Evolutionary conservation across 148 eudicot genomes (phyloP).

Genomic region (Fagopyrum esculentum): DNA sequence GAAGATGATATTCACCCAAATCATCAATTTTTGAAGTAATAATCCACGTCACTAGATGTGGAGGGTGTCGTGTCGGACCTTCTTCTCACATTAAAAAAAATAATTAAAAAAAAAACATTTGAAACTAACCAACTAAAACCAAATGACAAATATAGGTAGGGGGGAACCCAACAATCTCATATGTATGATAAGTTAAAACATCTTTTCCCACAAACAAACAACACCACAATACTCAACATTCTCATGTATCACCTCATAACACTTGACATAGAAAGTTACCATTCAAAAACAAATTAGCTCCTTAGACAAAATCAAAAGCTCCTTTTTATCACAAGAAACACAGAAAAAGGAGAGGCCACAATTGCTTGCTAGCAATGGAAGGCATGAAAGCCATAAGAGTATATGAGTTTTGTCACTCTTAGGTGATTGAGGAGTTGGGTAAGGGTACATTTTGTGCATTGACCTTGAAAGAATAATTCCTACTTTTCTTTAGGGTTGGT

Average conservation of each 20-base stretch:
- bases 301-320: slow-evolving; percentile 4
- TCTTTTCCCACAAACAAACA: too few relatives aligned
- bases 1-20: too few relatives aligned
- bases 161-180: too few relatives aligned
- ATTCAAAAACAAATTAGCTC: background rate
- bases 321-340: background rate
- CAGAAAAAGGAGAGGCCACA: slow-evolving; percentile 3
- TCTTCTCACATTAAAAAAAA: too few relatives aligned
- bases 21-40: too few relatives aligned
- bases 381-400: background rate
- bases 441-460: background rate
- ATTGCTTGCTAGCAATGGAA: slow-evolving; percentile 1
- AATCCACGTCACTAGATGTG: too few relatives aligned
- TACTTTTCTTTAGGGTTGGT: slow-evolving; percentile 1
- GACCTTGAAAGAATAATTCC: background rate
- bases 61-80: too few relatives aligned
- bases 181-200: too few relatives aligned
- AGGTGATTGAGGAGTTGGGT: background rate
- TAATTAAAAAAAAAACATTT: too few relatives aligned
- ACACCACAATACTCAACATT: background rate
- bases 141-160: too few relatives aligned
- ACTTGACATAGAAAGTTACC: background rate
- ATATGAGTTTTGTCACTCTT: background rate
- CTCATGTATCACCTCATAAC: background rate
- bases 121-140: too few relatives aligned